Base-by-base conservation (phyloP, 139 green algal genomes). In the Coccomyxa sp. region DNA sequence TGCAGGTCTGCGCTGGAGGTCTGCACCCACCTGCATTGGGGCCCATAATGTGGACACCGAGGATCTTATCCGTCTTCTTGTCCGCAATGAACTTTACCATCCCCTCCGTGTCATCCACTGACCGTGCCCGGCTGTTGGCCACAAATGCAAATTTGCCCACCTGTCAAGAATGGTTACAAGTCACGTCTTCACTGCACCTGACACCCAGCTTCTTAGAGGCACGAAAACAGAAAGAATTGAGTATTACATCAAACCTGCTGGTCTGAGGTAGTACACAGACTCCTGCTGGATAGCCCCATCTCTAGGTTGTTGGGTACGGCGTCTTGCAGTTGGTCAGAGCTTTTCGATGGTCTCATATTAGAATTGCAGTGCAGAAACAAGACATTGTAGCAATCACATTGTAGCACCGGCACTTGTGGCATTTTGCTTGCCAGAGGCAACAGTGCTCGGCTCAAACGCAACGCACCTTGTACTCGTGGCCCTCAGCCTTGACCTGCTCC, bases 101-200 rank as follows among this genome's bases (percentile, higher is more conserved):
- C 31, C 95, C 95, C 30, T 98, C 95, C 0, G 93, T 90, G 82
- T 98, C 95, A 31, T 97, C 90, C 59, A 98, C 93, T 63, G 90
- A 93, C n/a, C 94, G 87, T 0, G 97, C 97, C 31, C 97, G 90
- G 83, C 90, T 96, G 92, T 99, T 99, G 68, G 97, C 97, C 93
- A 98, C 96, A 85, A 99, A 96, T 14, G 88, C 83, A 87, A 99
- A 99, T 87, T 98, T 99, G 79, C 97, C 97, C 10, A 91, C 85
- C 88, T 91, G 83, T 78, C 63, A 0, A 31, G 63, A 71, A 7
- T 51, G 38, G 38, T 51, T 16, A 45, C 17, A 23, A 30, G 38
- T 51, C 38, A 51, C 38, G 38, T 51, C 38, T 51, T 51, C 38
- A 51, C 38, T 51, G 38, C 38, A 51, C 38, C 38, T 51, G 38